These are phyloP conservation scores for Nakazawaea anatomiae DNA, from an alignment of 805 yeast genomes.

Conservation along the genomic window DNA sequence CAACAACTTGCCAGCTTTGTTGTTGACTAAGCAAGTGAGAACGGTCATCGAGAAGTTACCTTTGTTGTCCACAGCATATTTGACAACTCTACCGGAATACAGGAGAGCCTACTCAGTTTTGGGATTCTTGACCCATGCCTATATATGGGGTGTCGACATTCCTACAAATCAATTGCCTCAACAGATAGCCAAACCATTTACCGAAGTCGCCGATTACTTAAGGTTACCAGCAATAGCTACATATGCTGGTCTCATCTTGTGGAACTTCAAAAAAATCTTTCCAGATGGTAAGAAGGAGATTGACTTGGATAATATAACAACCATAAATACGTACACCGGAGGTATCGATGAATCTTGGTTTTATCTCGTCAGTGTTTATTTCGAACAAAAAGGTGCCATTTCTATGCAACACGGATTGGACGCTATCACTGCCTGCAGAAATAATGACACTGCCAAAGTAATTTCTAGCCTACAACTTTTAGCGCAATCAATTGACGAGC, in stretches of 20 bases:
- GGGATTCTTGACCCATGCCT: slow-evolving; percentile 81
- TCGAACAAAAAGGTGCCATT: slow-evolving; percentile 77
- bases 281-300: slow-evolving; percentile 33
- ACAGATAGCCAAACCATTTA: slow-evolving; percentile 65
- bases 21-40: slow-evolving; percentile 61
- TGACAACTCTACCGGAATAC: slow-evolving; percentile 42
- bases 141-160: slow-evolving; percentile 74
- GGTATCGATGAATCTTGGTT: slow-evolving; percentile 92
- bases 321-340: slow-evolving; percentile 84
- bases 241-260: slow-evolving; percentile 78
- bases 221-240: slow-evolving; percentile 85
- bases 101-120: slow-evolving; percentile 79
- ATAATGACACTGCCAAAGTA: slow-evolving; percentile 35
- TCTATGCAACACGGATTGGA: slow-evolving; percentile 62
- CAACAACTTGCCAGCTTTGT: slow-evolving; percentile 62
- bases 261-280: slow-evolving; percentile 73
- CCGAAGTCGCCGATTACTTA: slow-evolving; percentile 49
- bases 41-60: slow-evolving; percentile 59
- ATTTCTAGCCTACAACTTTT: slow-evolving; percentile 47
- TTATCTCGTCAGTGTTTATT: slow-evolving; percentile 79
- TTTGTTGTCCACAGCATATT: slow-evolving; percentile 39
- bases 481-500: slow-evolving; percentile 68
- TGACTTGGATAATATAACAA: slow-evolving; percentile 67
- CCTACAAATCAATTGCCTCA: slow-evolving; percentile 62
- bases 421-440: slow-evolving; percentile 53